Base-by-base conservation (phyloP, 208 protist species). In the Leishmania mexicana region DNA sequence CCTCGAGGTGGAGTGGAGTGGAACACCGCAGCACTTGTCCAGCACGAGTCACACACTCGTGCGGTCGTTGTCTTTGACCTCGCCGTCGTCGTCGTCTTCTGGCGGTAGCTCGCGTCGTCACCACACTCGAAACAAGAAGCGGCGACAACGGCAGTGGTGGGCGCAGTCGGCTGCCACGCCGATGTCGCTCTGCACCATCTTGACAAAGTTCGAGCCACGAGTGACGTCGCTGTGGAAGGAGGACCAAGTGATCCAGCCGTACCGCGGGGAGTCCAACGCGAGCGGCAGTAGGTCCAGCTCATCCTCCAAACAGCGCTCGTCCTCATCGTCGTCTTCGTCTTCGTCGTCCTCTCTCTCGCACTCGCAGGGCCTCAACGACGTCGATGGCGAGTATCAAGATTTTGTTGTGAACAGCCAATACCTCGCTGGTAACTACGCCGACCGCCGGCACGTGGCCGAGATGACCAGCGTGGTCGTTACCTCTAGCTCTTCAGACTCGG, bases 231-330 rank as follows among this genome's bases (percentile, higher is more conserved):
- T 89, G 60, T 92, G 90, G 87, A 83, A 92, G 86, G 88, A 94
- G 75, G 86, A 94, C 42, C 93, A 93, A 75, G 90, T 96, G 8
- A 86, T 96, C 24, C 88, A 93, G 80, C 93, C 93, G 10, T 96
- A 92, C 79, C 81, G 85, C 4, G 93, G 93, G 42, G 90, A 96
- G 76, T 87, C 85, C 31, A 83, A 80, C 60, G 78, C 80, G 49
- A 84, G 72, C 75, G 81, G 75, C 77, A 83, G 68, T 76, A 49
- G 47, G 7, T 76, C 53, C 47, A 70, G 51, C 45, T 86, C 83
- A 28, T 83, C 74, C 49, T 86, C 79, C 54, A 77, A 78, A 75
- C 60, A 78, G 54, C 78, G 79, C 35, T 83, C 80, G 47, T 83
- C 85, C 13, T 81, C 82, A 11, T 89, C 71, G 15, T 64, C 40